Conservation (phyloP, 2,329 filamentous ascomycete species). For the Pyricularia sp. region DNA sequence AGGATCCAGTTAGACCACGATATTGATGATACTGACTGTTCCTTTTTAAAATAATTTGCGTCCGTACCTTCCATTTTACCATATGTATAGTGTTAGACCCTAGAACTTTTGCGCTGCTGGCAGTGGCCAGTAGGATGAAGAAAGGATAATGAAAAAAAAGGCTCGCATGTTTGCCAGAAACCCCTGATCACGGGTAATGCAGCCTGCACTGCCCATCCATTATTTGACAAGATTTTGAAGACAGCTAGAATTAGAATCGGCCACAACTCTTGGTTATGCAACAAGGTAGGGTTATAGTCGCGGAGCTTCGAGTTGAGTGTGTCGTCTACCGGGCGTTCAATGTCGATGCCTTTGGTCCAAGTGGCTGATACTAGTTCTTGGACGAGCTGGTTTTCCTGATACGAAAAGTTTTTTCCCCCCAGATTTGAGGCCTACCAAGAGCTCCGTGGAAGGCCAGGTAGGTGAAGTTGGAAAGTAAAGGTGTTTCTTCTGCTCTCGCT, state of each 20-base stretch:
- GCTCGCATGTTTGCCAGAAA: not conserved
- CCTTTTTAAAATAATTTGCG: not conserved
- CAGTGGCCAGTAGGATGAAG: not conserved
- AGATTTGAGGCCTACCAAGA: not conserved
- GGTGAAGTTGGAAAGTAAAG: not conserved
- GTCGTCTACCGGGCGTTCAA: not conserved
- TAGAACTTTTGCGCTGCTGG: too few relatives aligned
- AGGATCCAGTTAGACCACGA: not conserved
- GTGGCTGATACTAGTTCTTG: not conserved
- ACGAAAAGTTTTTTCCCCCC: not conserved
- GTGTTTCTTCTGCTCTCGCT: not conserved
- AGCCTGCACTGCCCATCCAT: not conserved
- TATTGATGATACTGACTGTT: not conserved
- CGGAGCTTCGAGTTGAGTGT: not conserved
- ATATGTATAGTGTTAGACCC: not conserved
- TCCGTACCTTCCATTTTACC: not conserved
- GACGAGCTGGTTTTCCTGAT: not conserved
- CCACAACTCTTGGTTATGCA: not conserved
- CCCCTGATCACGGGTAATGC: not conserved
- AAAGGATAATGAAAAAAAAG: not conserved
- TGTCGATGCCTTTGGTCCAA: not conserved
- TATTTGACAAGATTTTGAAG: not conserved
- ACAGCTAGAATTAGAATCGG: not conserved
- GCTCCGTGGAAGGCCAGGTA: not conserved
- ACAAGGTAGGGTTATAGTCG: not conserved